phyloP scores from a whole-genome alignment of 768 basidiomycete genomes.

The Mrakia hoshinonis region DNA sequence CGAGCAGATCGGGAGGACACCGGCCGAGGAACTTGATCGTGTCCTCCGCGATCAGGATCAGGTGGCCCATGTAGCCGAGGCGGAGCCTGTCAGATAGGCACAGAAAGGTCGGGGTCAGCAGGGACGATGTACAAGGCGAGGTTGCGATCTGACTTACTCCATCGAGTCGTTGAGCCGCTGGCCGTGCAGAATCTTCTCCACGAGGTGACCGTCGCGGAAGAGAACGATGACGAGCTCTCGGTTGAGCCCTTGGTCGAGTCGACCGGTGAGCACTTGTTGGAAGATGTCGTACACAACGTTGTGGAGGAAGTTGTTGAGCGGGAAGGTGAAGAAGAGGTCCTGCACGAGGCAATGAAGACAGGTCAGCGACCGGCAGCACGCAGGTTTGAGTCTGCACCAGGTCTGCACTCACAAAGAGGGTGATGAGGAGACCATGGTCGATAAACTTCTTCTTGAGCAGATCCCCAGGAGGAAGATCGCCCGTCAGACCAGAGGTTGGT shows the following conservation, averaged over 20 bases:
- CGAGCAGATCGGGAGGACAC: conserved; percentile 69
- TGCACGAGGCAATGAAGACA: conserved; percentile 37
- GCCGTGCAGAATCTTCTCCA: conserved; percentile 78
- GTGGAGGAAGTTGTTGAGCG: conserved; percentile 96
- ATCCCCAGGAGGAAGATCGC: conserved; percentile 51
- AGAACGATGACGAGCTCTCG: conserved; percentile 72
- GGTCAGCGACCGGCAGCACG: background rate
- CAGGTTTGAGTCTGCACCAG: background rate
- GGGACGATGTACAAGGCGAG: background rate
- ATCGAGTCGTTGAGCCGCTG: conserved; percentile 63
- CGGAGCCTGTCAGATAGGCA: conserved; percentile 37
- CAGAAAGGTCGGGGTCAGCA: background rate
- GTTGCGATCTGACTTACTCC: background rate
- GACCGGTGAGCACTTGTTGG: conserved; percentile 87
- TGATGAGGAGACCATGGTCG: conserved; percentile 61
- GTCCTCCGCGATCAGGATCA: conserved; percentile 90
- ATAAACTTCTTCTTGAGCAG: conserved; percentile 69
- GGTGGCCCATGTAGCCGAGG: conserved; percentile 92
- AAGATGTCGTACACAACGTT: conserved; percentile 91
- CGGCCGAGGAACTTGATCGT: conserved; percentile 80
- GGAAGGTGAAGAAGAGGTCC: conserved; percentile 92
- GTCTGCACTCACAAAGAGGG: conserved; percentile 58
- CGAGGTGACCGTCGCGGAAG: conserved; percentile 74
- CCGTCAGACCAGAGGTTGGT: background rate
- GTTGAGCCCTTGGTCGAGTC: conserved; percentile 66